Base-by-base conservation (phyloP, 2,329 filamentous ascomycete species). In the Nigrospora sphaerica region DNA sequence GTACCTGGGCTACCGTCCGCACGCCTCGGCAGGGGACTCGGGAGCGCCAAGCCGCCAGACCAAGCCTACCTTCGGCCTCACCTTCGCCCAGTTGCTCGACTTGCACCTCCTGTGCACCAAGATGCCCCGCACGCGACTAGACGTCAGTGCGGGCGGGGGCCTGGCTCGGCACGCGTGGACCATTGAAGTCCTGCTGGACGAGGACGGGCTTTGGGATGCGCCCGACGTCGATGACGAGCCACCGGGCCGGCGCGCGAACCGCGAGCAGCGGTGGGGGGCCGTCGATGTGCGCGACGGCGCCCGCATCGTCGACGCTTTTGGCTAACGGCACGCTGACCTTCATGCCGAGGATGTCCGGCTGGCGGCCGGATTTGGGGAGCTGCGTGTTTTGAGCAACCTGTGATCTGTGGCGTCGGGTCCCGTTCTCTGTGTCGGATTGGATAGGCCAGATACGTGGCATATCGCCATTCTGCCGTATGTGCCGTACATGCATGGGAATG, bases 241-340 rank as follows among this genome's bases (percentile, higher is more conserved):
- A 6, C 11, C 37, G 12, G 31, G 34, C 13, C n/a, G n/a, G 42
- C 17, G 53, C 2, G 54, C 38, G 17, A 66, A 49, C 23, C 64
- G 78, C 44, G 78, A 81, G 60, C 72, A 77, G 66, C 65, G 71
- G 37, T 82, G 78, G 78, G 69, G 64, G 0, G 68, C 69, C 3
- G 67, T 81, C 9, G 69, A 71, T 28, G 57, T 77, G 12, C 54
- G 57, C 3, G 58, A 57, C 11, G 59, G 59, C 3, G 64, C 65
- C 7, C 62, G 60, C 46, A 48, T 79, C 32, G 62, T 68, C 16
- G 59, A 69, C 52, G 68, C 64, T 3, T 68, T 75, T 50, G 53
- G 36, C 12, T 47, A 53, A 34, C 39, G 19, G 39, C 38, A 44
- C 36, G 46, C 41, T 49, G 42, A 46, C 42, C 32, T 46, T 18